Evolutionary conservation across 441 rosid genomes (phyloP).

Genomic region (Caryocar brasiliense): DNA sequence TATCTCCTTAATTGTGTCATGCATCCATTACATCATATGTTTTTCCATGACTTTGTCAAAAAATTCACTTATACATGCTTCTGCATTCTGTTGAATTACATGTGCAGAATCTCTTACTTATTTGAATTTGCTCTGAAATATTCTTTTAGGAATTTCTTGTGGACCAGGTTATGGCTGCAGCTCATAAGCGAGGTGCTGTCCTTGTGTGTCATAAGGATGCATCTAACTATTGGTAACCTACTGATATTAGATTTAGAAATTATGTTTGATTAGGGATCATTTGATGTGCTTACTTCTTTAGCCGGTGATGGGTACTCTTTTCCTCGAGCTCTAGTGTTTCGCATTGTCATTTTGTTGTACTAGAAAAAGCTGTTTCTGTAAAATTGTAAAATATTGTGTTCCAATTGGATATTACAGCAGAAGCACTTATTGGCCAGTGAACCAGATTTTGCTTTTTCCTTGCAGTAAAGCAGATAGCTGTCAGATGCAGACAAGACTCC

Average conservation of each 20-base stretch:
- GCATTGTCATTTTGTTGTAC: not conserved
- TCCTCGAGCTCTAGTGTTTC: not conserved
- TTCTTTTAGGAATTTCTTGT: slow-evolving; percentile 16
- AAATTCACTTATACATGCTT: not conserved
- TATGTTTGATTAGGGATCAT: slow-evolving; percentile 9
- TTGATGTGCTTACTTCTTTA: slow-evolving; percentile 1
- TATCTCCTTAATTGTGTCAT: not conserved
- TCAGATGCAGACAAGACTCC: slow-evolving; percentile 39
- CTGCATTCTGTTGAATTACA: not conserved
- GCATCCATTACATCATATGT: not conserved
- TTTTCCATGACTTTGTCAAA: not conserved
- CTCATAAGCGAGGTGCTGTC: slow-evolving; percentile 20
- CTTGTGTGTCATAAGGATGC: slow-evolving; percentile 22
- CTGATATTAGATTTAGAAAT: slow-evolving; percentile 10
- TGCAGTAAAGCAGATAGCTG: slow-evolving; percentile 42
- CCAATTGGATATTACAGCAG: too few relatives aligned
- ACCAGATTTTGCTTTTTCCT: slow-evolving; percentile 15
- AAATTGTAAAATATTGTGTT: too few relatives aligned
- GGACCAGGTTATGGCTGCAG: slow-evolving; percentile 22
- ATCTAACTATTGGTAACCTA: slow-evolving; percentile 26
- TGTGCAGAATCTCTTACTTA: not conserved
- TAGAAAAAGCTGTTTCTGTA: too few relatives aligned
- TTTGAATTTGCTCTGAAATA: slow-evolving; percentile 15
- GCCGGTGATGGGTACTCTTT: not conserved
- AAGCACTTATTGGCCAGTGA: slow-evolving; percentile 1